These are phyloP conservation scores for Vicia villosa DNA, from an alignment of 306 rosid species.

Conservation along the genomic window DNA sequence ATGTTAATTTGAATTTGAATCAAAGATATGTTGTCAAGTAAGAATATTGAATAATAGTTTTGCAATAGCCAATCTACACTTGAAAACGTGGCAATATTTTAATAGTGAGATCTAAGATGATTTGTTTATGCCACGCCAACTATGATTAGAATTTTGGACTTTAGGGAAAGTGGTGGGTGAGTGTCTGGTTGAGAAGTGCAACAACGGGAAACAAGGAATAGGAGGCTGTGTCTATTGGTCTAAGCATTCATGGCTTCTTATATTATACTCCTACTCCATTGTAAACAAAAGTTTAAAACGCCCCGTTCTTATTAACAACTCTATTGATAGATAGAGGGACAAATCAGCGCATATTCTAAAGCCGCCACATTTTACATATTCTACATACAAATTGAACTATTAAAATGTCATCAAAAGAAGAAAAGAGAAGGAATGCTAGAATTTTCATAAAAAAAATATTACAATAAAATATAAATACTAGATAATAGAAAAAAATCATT, in stretches of 20 bases:
- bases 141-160: slow-evolving; percentile 28
- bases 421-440: too few species aligned
- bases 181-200: slow-evolving; percentile 8
- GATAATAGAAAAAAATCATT: too few species aligned
- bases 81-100: not conserved
- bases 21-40: not conserved
- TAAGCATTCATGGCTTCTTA: not conserved
- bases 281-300: not conserved
- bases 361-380: too few species aligned
- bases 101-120: slow-evolving; percentile 8
- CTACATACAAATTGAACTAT: too few species aligned
- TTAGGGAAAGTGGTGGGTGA: slow-evolving; percentile 22
- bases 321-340: too few species aligned
- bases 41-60: not conserved
- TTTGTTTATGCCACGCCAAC: slow-evolving; percentile 32
- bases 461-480: too few species aligned
- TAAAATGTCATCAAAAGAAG: too few species aligned
- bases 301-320: too few species aligned
- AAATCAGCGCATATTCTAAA: too few species aligned
- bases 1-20: slow-evolving; percentile 7
- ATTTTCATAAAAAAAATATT: too few species aligned
- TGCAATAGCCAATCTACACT: not conserved
- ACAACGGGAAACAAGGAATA: not conserved
- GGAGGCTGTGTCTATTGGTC: not conserved
- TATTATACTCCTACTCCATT: not conserved